Evolutionary conservation across 495 filamentous ascomycete genomes (phyloP).

Genomic region (Pseudotulostoma volvatum): DNA sequence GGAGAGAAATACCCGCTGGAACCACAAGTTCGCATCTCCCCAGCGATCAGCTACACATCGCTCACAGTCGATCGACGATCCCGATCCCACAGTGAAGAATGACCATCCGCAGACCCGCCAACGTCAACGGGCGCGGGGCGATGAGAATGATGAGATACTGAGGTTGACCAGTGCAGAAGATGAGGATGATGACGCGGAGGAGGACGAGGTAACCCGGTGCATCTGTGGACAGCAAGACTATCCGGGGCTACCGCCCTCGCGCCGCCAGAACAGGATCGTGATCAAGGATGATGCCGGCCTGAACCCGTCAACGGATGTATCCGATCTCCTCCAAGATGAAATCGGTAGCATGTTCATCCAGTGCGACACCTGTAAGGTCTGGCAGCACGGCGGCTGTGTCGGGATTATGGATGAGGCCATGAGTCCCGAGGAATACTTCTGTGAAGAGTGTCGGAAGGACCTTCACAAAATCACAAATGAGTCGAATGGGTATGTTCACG

Average conservation of each 20-base stretch:
- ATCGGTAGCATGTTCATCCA: slow-evolving; percentile 92
- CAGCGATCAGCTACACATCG: slow-evolving; percentile 55
- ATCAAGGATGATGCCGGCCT: slow-evolving; percentile 42
- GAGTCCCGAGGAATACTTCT: slow-evolving; percentile 94
- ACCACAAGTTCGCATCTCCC: slow-evolving; percentile 56
- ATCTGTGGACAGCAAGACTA: slow-evolving; percentile 91
- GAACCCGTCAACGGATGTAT: slow-evolving; percentile 18
- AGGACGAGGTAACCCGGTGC: slow-evolving; percentile 88
- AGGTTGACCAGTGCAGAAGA: slow-evolving; percentile 37
- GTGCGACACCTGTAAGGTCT: slow-evolving; percentile 94
- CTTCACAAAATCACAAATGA: slow-evolving; percentile 69
- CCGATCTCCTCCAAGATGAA: slow-evolving; percentile 54
- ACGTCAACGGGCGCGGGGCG: slow-evolving; percentile 49
- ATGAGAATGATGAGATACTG: slow-evolving; percentile 38
- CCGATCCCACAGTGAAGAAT: slow-evolving; percentile 34
- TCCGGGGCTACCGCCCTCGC: slow-evolving; percentile 62
- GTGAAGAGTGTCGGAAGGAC: slow-evolving; percentile 83
- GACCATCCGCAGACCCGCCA: slow-evolving; percentile 58
- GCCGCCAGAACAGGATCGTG: slow-evolving; percentile 31
- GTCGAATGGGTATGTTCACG: slow-evolving; percentile 64
- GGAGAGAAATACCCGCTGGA: slow-evolving; percentile 53
- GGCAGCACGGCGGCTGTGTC: slow-evolving; percentile 97
- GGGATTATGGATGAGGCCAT: slow-evolving; percentile 86
- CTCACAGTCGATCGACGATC: slow-evolving; percentile 68
- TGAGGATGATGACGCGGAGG: slow-evolving; percentile 54